Percentiles rank a stretch among this genome's conserved stretches.
These are phyloP conservation scores for Daldinia decipiens DNA, from an alignment of 495 filamentous ascomycete species.

Conservation along the genomic window DNA sequence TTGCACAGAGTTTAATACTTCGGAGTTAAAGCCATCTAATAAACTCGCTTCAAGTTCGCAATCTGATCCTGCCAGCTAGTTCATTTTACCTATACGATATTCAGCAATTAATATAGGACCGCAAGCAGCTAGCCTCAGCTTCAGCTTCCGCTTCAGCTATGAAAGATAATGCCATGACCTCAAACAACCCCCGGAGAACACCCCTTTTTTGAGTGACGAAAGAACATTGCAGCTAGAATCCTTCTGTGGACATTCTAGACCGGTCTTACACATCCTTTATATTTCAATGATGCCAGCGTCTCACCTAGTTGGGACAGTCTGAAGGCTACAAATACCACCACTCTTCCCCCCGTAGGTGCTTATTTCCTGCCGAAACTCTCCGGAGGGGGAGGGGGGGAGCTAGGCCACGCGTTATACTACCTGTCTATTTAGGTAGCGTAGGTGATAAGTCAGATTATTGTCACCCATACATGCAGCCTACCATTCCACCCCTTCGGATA, in stretches of 20 bases:
- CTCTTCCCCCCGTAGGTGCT: background rate
- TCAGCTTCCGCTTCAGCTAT: background rate
- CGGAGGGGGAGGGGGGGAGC: background rate
- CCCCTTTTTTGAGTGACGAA: background rate
- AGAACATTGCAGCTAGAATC: background rate
- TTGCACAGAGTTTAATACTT: background rate
- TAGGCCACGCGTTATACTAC: background rate
- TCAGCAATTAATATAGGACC: background rate
- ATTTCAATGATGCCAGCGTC: background rate
- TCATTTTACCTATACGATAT: background rate
- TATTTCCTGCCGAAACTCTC: background rate
- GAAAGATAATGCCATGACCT: background rate
- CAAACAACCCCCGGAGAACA: background rate
- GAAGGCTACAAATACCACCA: background rate
- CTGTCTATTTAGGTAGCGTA: background rate
- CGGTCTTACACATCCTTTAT: background rate
- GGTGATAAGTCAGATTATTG: background rate
- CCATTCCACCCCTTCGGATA: background rate
- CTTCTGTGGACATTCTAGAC: background rate
- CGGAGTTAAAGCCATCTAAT: background rate
- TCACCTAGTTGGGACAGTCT: background rate
- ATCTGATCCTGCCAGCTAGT: background rate
- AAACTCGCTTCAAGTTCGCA: background rate
- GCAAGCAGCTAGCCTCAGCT: conserved; percentile 3
- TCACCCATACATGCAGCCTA: background rate